Base-by-base conservation (phyloP, 805 yeast species). In the Yamadazyma olivae region DNA sequence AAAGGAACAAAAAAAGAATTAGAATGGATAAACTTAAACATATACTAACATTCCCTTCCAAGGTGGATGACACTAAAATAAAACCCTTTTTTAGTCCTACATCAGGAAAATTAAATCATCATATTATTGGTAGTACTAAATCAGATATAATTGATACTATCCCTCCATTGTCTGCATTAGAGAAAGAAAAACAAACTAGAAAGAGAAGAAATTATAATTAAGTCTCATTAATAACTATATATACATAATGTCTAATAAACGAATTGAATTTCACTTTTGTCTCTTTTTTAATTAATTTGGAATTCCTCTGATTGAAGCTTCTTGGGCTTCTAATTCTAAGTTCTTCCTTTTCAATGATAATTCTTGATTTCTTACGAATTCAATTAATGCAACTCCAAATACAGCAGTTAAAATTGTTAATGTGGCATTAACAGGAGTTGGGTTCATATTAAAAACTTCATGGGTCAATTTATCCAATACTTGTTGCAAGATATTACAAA, bases 401-500 rank as follows among this genome's bases (percentile, higher is more conserved):
- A 81, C 20, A 1, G 71, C 55, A 2, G 95, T 86, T 22, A 74
- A 48, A 0, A 53, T 38, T 1, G 86, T 68, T 40, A 91, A 65
- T 1, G 70, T 39, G 0, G 64, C 28, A 56, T 90, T 90, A 17
- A 87, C 74, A 0, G 97, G 96, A 2, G 70, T 70, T 15, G 98
- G 97, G 56, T 90, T 80, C 75, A 77, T 77, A 33, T 75, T 44
- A 55, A 85, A 83, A 5, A 66, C 59, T 22, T 70, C 68, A 54
- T 87, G 95, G 0, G 96, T 89, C 24, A 72, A 48, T 30, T 64
- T 65, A 54, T 90, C 97, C 52, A 91, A 59, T 2, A 64, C 60
- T 16, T 83, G 79, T 51, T 87, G 96, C 5, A 75, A 52, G 48
- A 87, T 67, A 57, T 89, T 90, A 57, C 82, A 76, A n/a, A 83